Evolutionary conservation across 495 filamentous ascomycete species (phyloP), one percentile per base, ranked within the genome.

Genomic region (Pseudoneurospora amorphoporcata): DNA sequence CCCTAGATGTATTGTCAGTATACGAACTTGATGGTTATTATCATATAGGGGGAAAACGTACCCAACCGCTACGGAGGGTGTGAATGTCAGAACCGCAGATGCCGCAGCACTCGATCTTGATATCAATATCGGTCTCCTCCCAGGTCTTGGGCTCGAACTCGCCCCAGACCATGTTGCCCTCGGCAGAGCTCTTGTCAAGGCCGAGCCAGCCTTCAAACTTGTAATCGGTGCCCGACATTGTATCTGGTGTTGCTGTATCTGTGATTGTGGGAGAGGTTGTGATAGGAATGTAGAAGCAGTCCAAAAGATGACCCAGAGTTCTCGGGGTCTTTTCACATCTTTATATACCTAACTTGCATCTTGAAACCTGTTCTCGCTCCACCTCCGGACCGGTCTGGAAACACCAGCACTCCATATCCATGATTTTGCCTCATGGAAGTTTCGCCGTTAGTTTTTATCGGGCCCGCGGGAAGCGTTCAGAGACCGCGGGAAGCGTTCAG

Each of bases 131-230:
- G 73, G 87, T 91, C 75, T 91, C 88, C 35, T 89, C 86, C 86
- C 91, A 95, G 14, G 88, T 84, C 83, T 97, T 97, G 3, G 92
- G 92, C 73, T 89, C 86, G 80, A 89, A 96, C 74, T 87, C 83
- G 73, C 87, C 85, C 88, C 90, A 94, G 45, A 83, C 82, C 79
- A 97, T 89, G 16, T 94, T 91, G 68, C 89, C 91, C 32, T 92
- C 83, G 53, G 86, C 86, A 39, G 88, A 80, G 12, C 86, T 80
- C 16, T 81, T 76, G 76, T 90, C 84, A 71, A 89, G 83, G 76
- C 90, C 92, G 71, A 97, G 82, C 94, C 94, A 97, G 77, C 94
- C 94, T 75, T 90, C 82, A 82, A 95, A 97, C 72, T 89, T 84
- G 75, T 81, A 78, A 35, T 82, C 75, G 43, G 76, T 73, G 2